Conservation (phyloP, 139 green algal species). For the Chlamydomonas asymmetrica region DNA sequence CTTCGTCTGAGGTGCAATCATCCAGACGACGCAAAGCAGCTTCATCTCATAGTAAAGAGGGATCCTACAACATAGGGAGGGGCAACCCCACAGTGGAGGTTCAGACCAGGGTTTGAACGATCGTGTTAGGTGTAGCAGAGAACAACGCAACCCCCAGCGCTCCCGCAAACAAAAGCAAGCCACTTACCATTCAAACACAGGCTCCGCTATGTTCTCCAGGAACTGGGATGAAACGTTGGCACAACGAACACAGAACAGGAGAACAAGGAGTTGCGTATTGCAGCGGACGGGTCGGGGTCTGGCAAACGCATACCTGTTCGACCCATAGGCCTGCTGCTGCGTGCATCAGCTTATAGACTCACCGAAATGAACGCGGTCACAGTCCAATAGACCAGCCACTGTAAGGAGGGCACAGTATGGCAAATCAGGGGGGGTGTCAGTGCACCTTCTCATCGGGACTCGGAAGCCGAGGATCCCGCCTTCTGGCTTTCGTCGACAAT, state of each 20-base stretch:
- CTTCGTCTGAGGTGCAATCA: slow-evolving; percentile 41
- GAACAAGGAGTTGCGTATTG: too few relatives aligned
- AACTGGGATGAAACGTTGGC: not conserved
- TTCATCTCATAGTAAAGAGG: slow-evolving; percentile 44
- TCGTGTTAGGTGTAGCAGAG: not conserved
- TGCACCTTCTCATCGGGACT: not conserved
- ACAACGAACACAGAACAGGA: too few relatives aligned
- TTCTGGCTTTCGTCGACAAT: not conserved
- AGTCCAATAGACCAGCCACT: slow-evolving; percentile 25
- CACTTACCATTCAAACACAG: not conserved
- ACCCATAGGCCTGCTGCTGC: too few relatives aligned
- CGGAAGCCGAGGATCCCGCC: not conserved
- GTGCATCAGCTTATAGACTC: not conserved
- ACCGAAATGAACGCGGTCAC: not conserved
- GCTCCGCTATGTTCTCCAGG: not conserved
- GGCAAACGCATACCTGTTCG: too few relatives aligned
- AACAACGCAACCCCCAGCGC: too few relatives aligned
- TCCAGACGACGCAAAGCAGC: slow-evolving; percentile 33
- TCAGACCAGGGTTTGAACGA: not conserved
- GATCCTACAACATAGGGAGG: slow-evolving; percentile 12
- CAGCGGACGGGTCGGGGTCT: too few relatives aligned
- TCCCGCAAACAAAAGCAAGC: too few relatives aligned
- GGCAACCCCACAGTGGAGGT: not conserved
- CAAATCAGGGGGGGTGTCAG: not conserved
- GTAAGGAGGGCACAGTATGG: not conserved